Percentiles rank a stretch among this genome's conserved stretches.
Conservation (phyloP, 805 yeast genomes). For the Ascoidea rubescens region DNA sequence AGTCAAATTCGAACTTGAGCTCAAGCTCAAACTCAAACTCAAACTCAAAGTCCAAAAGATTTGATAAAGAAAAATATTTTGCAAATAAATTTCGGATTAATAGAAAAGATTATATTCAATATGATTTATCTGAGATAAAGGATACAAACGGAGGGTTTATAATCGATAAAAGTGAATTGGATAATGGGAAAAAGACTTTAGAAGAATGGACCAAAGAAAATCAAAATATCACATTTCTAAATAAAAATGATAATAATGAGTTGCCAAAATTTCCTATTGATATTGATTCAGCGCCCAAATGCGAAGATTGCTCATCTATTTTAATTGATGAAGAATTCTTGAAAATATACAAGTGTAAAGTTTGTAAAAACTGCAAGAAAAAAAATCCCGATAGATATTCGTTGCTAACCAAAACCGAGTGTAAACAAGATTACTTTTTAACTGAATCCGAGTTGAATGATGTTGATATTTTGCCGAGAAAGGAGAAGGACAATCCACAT, state of each 20-base stretch:
- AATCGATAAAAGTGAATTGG: slow-evolving; percentile 23
- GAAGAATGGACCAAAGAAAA: slow-evolving; percentile 48
- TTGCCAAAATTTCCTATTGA: slow-evolving; percentile 66
- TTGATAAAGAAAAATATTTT: too few species aligned
- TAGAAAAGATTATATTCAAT: slow-evolving; percentile 61
- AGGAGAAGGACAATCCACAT: slow-evolving; percentile 92
- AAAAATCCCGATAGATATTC: slow-evolving; percentile 79
- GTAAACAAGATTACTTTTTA: slow-evolving; percentile 78
- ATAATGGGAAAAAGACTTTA: slow-evolving; percentile 22
- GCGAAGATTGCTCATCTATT: slow-evolving; percentile 69
- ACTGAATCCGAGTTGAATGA: slow-evolving; percentile 91
- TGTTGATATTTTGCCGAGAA: slow-evolving; percentile 45
- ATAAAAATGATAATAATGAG: slow-evolving; percentile 17
- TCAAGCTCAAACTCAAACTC: too few species aligned
- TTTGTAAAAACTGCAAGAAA: slow-evolving; percentile 68
- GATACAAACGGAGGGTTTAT: slow-evolving; percentile 84
- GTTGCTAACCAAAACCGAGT: slow-evolving; percentile 86
- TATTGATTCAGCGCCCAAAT: slow-evolving; percentile 60
- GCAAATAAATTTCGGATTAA: too few species aligned
- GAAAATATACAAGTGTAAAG: slow-evolving; percentile 58
- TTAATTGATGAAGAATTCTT: slow-evolving; percentile 67
- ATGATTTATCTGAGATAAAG: slow-evolving; percentile 82
- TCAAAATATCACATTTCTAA: neutral
- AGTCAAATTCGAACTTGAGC: too few species aligned
- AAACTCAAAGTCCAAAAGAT: too few species aligned